Percentiles rank a stretch among this genome's conserved stretches.
These are phyloP conservation scores for Excoecaria agallocha DNA, from an alignment of 345 rosid species.

Conservation along the genomic window DNA sequence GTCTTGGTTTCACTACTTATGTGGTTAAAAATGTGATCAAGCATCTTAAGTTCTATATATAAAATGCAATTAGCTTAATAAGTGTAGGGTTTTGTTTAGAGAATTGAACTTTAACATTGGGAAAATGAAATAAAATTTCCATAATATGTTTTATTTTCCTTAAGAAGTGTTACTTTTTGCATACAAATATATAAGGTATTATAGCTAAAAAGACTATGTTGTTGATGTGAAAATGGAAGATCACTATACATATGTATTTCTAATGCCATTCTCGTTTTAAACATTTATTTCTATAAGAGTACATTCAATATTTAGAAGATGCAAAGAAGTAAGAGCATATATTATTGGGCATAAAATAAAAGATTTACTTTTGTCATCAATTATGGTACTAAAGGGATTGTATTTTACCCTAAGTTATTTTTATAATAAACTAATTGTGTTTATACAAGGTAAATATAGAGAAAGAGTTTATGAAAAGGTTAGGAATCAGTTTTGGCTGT, in stretches of 20 bases:
- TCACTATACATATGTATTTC: not conserved
- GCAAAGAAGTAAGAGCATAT: slow-evolving; percentile 95
- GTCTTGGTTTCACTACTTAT: not conserved
- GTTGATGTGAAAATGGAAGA: not conserved
- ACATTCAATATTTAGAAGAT: slow-evolving; percentile 66
- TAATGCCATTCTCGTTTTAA: too few species aligned
- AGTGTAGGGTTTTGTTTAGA: too few species aligned
- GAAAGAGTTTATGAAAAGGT: slow-evolving; percentile 94
- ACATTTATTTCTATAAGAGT: slow-evolving; percentile 47
- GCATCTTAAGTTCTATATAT: not conserved
- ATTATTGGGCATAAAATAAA: slow-evolving; percentile 81
- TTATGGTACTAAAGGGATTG: slow-evolving; percentile 49
- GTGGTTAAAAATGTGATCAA: not conserved
- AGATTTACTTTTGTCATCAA: slow-evolving; percentile 82
- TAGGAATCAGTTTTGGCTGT: slow-evolving; percentile 17
- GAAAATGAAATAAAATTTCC: too few species aligned
- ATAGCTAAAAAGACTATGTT: not conserved
- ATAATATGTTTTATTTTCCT: not conserved
- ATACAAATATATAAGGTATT: not conserved
- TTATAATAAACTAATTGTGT: slow-evolving; percentile 78
- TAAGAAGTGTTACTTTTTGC: not conserved
- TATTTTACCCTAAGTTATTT: slow-evolving; percentile 20
- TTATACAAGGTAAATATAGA: slow-evolving; percentile 70
- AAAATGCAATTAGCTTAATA: not conserved
- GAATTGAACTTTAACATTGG: too few species aligned